These are phyloP conservation scores for Dictyostelium discoideum DNA, from an alignment of 78 protist species.

Conservation along the genomic window DNA sequence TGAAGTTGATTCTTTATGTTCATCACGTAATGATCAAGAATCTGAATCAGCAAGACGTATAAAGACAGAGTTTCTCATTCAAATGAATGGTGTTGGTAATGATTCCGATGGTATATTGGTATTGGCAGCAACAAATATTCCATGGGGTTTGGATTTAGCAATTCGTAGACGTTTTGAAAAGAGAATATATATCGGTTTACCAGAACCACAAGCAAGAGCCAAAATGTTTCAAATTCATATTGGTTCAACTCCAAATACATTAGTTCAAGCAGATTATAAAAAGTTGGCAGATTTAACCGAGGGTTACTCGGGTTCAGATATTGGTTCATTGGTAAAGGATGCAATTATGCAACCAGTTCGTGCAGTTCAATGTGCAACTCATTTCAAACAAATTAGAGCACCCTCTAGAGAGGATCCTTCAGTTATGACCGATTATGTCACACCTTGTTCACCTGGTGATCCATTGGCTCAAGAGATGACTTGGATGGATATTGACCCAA, in stretches of 20 bases:
- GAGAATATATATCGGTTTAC: conserved; percentile 82
- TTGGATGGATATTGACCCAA: conserved; percentile 80
- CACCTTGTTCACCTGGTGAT: conserved; percentile 89
- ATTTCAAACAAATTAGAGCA: conserved; percentile 89
- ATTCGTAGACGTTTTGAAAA: conserved; percentile 94
- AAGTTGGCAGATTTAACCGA: conserved; percentile 90
- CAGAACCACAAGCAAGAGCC: conserved; percentile 89
- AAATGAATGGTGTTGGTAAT: conserved; percentile 97
- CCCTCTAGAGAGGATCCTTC: conserved; percentile 79
- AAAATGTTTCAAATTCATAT: conserved; percentile 92
- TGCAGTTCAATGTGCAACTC: conserved; percentile 95
- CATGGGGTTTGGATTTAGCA: conserved; percentile 98
- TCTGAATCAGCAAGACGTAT: conserved; percentile 95
- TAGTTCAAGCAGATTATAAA: conserved; percentile 66
- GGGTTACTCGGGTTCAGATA: conserved; percentile 96
- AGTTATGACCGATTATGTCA: conserved; percentile 56
- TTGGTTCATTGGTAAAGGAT: conserved; percentile 91
- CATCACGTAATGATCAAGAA: conserved; percentile 95
- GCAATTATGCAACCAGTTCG: conserved; percentile 98
- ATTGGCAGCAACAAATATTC: conserved; percentile 99
- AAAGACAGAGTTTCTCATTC: conserved; percentile 99
- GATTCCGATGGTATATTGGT: conserved; percentile 96
- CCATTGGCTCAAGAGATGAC: conserved; percentile 82
- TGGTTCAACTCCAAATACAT: conserved; percentile 89
- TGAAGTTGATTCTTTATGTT: conserved; percentile 97